These are phyloP conservation scores for Sungouiella thailandica DNA, from an alignment of 805 yeast genomes.

Conservation along the genomic window DNA sequence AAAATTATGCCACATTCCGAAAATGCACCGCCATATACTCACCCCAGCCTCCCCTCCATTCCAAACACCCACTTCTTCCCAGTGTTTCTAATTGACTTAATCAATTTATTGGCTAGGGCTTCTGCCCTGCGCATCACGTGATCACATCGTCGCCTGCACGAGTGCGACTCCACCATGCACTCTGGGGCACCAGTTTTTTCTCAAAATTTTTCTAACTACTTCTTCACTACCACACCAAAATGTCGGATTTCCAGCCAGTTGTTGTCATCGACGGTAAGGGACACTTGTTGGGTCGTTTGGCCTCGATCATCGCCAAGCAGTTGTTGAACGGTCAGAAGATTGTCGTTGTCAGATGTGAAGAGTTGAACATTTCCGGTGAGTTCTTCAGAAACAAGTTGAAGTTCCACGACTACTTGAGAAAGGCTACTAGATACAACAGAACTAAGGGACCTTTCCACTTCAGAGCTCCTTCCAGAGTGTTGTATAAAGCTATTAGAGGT, in stretches of 20 bases:
- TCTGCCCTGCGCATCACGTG: constrained; percentile 6
- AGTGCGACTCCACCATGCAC: neutral
- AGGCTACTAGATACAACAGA: constrained; percentile 98
- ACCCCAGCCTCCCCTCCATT: too few species aligned
- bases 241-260: constrained; percentile 93
- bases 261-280: constrained; percentile 99
- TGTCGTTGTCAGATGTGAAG: constrained; percentile 96
- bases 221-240: constrained; percentile 19
- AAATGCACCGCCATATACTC: too few species aligned
- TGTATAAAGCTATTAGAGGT: constrained; percentile 99
- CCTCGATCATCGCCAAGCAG: constrained; percentile 98
- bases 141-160: neutral
- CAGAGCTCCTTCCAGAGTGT: constrained; percentile 99
- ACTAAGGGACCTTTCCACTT: constrained; percentile 99
- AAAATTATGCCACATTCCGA: too few species aligned
- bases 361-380: constrained; percentile 98
- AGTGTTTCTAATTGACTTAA: too few species aligned
- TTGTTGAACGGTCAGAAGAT: constrained; percentile 96
- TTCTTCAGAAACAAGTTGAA: constrained; percentile 99
- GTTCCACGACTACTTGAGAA: constrained; percentile 99
- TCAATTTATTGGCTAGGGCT: too few species aligned
- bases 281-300: constrained; percentile 99
- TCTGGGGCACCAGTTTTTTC: constrained; percentile 3
- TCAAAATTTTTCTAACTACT: constrained; percentile 11
- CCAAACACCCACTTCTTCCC: too few species aligned